Conservation (phyloP, 2,329 filamentous ascomycete genomes). For the Aspergillus transmontanensis region DNA sequence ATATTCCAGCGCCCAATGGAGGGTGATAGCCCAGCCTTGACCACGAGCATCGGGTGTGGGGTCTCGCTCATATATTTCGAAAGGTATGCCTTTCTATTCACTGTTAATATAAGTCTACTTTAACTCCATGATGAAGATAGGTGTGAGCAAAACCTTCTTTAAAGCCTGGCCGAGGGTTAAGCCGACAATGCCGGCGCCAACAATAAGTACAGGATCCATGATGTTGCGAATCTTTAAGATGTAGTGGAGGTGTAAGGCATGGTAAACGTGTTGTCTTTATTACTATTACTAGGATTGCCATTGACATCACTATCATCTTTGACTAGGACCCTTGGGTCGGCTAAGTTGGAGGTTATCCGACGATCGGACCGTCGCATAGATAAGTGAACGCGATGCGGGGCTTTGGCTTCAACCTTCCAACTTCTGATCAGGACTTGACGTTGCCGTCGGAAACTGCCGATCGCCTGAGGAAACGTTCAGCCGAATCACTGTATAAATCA, state of each 20-base stretch:
- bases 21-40: slow-evolving; percentile 32
- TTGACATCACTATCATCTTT: background rate
- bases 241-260: background rate
- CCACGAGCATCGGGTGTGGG: slow-evolving; percentile 23
- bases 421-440: background rate
- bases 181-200: slow-evolving; percentile 30
- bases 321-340: background rate
- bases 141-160: slow-evolving; percentile 15
- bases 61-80: slow-evolving; percentile 34
- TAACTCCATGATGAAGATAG: background rate
- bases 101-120: background rate
- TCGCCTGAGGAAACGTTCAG: background rate
- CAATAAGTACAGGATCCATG: slow-evolving; percentile 29
- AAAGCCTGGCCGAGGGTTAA: slow-evolving; percentile 28
- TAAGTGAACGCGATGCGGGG: slow-evolving; percentile 21
- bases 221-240: background rate
- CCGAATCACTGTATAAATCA: background rate
- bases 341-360: background rate
- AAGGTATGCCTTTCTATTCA: slow-evolving; percentile 30
- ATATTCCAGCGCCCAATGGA: slow-evolving; percentile 30
- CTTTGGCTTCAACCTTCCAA: background rate
- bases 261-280: background rate
- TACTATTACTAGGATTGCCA: background rate
- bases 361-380: slow-evolving; percentile 29
- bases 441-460: background rate